These are phyloP conservation scores for Calocybe indica DNA, from an alignment of 768 basidiomycete species.

Conservation along the genomic window DNA sequence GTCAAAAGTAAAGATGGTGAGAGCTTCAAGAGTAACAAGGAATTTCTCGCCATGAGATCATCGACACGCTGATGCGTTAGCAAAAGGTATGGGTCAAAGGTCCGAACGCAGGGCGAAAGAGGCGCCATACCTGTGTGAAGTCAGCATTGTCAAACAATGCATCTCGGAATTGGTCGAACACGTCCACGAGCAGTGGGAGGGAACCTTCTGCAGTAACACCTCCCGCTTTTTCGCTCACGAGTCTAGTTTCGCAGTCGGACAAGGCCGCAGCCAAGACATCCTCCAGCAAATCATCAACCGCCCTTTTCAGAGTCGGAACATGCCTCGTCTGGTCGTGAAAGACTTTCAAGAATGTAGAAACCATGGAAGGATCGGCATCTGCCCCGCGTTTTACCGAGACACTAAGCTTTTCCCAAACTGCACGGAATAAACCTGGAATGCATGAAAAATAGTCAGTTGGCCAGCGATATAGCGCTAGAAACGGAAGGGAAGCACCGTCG, in stretches of 20 bases:
- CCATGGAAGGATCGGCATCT: slow-evolving; percentile 21
- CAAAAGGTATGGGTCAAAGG: not conserved
- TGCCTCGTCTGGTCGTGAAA: slow-evolving; percentile 35
- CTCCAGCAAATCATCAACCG: slow-evolving; percentile 21
- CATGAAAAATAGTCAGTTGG: not conserved
- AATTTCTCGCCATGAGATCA: slow-evolving; percentile 28
- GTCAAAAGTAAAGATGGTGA: slow-evolving; percentile 41
- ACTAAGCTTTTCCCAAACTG: slow-evolving; percentile 41
- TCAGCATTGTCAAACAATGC: slow-evolving; percentile 38
- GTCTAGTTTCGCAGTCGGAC: too few relatives aligned
- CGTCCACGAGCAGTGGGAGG: not conserved
- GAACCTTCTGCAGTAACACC: too few relatives aligned
- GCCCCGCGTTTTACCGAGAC: slow-evolving; percentile 19
- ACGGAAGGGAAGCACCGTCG: slow-evolving; percentile 12
- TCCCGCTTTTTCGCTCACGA: too few relatives aligned
- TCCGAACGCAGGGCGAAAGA: not conserved
- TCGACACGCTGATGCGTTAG: slow-evolving; percentile 37
- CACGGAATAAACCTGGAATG: slow-evolving; percentile 37
- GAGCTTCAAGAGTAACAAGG: slow-evolving; percentile 30
- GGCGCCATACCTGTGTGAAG: slow-evolving; percentile 33
- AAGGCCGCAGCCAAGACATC: slow-evolving; percentile 20
- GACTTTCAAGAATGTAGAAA: slow-evolving; percentile 40
- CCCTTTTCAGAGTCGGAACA: slow-evolving; percentile 15
- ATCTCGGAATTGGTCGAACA: slow-evolving; percentile 48
- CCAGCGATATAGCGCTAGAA: not conserved